Base-by-base conservation (phyloP, 2,329 filamentous ascomycete genomes). In the Trichoderma sp. region DNA sequence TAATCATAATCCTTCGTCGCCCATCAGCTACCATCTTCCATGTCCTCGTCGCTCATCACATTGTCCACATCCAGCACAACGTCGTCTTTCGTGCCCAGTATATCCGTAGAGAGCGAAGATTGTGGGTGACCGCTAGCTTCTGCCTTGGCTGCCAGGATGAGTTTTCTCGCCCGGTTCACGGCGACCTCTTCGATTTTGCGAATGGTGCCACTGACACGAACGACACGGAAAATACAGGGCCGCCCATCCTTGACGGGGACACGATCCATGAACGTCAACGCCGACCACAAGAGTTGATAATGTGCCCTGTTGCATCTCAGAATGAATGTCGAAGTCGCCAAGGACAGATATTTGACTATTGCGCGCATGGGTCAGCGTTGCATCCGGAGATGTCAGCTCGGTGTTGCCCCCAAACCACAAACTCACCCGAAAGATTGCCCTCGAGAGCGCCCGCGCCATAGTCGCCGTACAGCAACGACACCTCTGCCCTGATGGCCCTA, bases 281-380 rank as follows among this genome's bases (percentile, higher is more conserved):
- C 92, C 0, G 94, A 90, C 96, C 96, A 99, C 5, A 97, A 90
- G 71, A 97, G 86, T 58, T 93, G 87, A 78, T 94, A 96, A 73
- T 97, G 90, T 18, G 90, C 89, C 68, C 96, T 89, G 3, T 92
- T 89, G 72, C 94, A 93, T 71, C 92, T 89, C 49, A 99, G 84
- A 70, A 99, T 99, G 66, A 95, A 93, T 1, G 95, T 99, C 6
- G 93, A 97, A 0, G 96, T 99, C n/a, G 94, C 91, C 4, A 89
- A 85, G 1, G 94, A 97, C 63, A 96, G 85, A 79, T 99, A 99
- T 83, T 97, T 97, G 65, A 99, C 93, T 95, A 72, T 16, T 52
- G 52, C n/a, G 34, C 11, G 26, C 32, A 24, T 43, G 16, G 21
- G 26, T 43, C 21, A 13, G 52, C 28, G 52, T 55, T 28, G 28